These are phyloP conservation scores for Dothiorella sarmentorum DNA, from an alignment of 2,329 filamentous ascomycete genomes.

Conservation along the genomic window DNA sequence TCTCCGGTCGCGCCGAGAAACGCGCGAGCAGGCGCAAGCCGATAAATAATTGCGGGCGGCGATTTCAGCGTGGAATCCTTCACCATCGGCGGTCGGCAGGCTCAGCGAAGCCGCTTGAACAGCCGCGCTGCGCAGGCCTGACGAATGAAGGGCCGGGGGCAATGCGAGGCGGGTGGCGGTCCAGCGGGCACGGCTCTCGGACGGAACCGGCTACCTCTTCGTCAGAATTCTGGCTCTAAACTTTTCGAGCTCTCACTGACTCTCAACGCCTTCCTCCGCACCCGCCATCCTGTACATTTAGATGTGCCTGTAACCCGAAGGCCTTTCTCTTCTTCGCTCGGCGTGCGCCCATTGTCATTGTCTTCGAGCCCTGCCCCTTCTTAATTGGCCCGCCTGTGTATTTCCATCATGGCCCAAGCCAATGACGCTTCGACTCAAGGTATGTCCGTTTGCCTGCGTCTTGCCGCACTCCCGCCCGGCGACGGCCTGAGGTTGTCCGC, in stretches of 20 bases:
- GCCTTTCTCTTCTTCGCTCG: not conserved
- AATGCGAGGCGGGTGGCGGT: too few species aligned
- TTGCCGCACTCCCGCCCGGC: conserved; percentile 18
- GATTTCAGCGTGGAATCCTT: too few species aligned
- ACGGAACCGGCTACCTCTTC: conserved; percentile 6
- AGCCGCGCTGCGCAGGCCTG: too few species aligned
- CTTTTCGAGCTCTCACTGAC: conserved; percentile 15
- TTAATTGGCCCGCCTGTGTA: conserved; percentile 9
- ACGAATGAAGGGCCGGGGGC: too few species aligned
- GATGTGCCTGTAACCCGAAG: conserved; percentile 10
- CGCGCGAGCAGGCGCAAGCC: not conserved
- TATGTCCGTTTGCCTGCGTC: conserved; percentile 22
- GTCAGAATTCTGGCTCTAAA: conserved; percentile 17
- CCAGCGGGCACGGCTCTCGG: not conserved
- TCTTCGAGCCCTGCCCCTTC: conserved; percentile 2
- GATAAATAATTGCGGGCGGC: not conserved
- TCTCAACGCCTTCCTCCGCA: conserved; percentile 1
- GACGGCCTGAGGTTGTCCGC: not conserved
- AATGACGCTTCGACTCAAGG: conserved; percentile 39
- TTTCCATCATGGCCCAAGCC: conserved; percentile 31
- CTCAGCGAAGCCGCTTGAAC: too few species aligned
- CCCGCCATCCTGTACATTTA: conserved; percentile 30
- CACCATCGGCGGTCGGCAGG: too few species aligned
- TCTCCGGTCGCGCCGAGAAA: not conserved
- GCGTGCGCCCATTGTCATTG: conserved; percentile 10